Evolutionary conservation across 2,329 filamentous ascomycete species (phyloP).

Genomic region (Tolypocladium ophioglossoides): DNA sequence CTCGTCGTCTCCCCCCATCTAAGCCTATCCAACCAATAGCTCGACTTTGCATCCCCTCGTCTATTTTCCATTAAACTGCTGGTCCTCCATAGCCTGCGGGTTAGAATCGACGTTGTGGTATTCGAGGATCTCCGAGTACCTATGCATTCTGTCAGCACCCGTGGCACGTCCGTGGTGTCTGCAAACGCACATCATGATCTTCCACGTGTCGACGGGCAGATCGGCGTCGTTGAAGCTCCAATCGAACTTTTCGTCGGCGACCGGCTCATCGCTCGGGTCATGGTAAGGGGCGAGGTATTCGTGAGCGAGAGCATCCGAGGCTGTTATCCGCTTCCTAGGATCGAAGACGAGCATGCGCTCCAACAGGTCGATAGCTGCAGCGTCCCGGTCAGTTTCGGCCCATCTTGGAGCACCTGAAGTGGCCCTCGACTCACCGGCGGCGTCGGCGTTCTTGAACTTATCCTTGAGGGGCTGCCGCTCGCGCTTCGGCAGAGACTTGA

Average conservation of each 20-base stretch:
- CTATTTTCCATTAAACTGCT: constrained; percentile 25
- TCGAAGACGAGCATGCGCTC: constrained; percentile 98
- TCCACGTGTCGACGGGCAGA: constrained; percentile 97
- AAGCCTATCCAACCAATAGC: constrained; percentile 5
- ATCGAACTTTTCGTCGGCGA: constrained; percentile 95
- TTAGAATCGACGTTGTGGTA: constrained; percentile 83
- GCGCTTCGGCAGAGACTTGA: constrained; percentile 91
- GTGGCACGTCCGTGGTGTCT: background rate
- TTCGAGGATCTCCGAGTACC: constrained; percentile 98
- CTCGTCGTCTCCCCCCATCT: background rate
- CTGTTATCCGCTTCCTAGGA: constrained; percentile 89
- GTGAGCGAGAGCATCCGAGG: constrained; percentile 75
- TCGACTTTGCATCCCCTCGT: background rate
- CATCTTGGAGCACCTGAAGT: background rate
- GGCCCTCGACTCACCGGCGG: constrained; percentile 48
- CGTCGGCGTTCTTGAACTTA: constrained; percentile 95
- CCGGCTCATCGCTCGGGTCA: constrained; percentile 91
- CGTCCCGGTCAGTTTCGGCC: background rate
- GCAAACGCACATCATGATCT: constrained; percentile 91
- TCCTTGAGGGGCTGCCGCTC: constrained; percentile 76
- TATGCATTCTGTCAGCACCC: constrained; percentile 23
- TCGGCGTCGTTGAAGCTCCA: constrained; percentile 99
- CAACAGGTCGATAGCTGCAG: constrained; percentile 75
- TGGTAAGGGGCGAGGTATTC: constrained; percentile 95
- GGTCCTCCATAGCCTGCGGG: constrained; percentile 26